phyloP scores from a whole-genome alignment of 2,329 filamentous ascomycete genomes.

The Pseudocercospora ulei region DNA sequence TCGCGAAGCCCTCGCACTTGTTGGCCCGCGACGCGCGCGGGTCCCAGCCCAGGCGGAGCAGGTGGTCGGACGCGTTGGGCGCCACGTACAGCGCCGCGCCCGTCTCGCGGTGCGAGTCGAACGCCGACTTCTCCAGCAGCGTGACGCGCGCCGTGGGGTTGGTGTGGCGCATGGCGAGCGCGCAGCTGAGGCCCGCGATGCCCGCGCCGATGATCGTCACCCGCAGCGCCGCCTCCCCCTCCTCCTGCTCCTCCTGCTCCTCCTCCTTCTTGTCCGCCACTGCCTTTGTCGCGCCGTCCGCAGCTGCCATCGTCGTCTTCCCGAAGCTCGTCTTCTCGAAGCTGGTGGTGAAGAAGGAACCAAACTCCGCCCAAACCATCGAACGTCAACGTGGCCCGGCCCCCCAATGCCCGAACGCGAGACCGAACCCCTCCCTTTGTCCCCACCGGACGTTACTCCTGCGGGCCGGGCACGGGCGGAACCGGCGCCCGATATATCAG shows the following conservation, averaged over 20 bases:
- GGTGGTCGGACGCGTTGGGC: slow-evolving; percentile 51
- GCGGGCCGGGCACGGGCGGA: no score
- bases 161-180: slow-evolving; percentile 45
- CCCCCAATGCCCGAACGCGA: no score
- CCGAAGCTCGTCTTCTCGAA: no score
- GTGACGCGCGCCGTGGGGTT: slow-evolving; percentile 40
- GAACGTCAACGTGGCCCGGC: no score
- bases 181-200: slow-evolving; percentile 46
- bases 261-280: no score
- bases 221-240: slow-evolving; percentile 13
- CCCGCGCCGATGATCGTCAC: slow-evolving; percentile 39
- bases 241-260: background rate
- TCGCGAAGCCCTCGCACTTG: slow-evolving; percentile 9
- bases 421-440: no score
- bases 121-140: slow-evolving; percentile 48
- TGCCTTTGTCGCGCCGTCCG: no score
- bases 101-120: slow-evolving; percentile 39
- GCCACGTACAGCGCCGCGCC: slow-evolving; percentile 54
- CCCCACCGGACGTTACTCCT: no score
- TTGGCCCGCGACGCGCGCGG: slow-evolving; percentile 22
- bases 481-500: no score
- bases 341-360: no score
- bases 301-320: no score
- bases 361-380: no score
- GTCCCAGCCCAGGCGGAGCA: slow-evolving; percentile 33